A percentile compares a stretch with the other conserved stretches of the same genome.
Evolutionary conservation across 2,329 filamentous ascomycete species (phyloP).

Genomic region (Pseudogymnoascus sp.): DNA sequence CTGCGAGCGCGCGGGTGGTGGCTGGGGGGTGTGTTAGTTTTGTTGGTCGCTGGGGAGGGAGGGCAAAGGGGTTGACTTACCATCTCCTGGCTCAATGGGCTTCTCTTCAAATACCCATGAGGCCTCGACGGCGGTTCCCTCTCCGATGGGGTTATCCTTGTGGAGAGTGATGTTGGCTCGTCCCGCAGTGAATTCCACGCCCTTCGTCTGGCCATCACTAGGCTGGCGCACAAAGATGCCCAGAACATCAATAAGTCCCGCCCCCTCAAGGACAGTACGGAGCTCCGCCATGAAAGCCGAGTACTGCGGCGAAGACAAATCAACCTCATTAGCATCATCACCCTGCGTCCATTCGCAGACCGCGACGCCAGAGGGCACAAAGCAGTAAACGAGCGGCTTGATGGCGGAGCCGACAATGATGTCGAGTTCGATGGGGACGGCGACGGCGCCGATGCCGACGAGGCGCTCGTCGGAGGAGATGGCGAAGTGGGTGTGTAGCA

Average conservation of each 20-base stretch:
- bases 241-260: not conserved
- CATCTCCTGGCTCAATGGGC: not conserved
- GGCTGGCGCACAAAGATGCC: not conserved
- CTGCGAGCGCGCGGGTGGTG: not conserved
- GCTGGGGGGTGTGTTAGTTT: not conserved
- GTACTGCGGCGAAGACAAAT: not conserved
- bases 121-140: not conserved
- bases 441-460: conserved; percentile 10
- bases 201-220: not conserved
- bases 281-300: not conserved
- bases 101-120: not conserved
- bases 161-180: not conserved
- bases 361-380: not conserved
- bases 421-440: not conserved
- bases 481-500: conserved; percentile 30
- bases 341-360: not conserved
- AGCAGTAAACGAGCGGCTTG: not conserved
- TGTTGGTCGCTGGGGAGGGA: not conserved
- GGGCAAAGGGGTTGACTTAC: not conserved
- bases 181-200: not conserved
- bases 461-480: conserved; percentile 29
- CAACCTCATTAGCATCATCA: not conserved
- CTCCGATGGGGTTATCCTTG: not conserved
- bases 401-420: not conserved
- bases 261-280: not conserved